Evolutionary conservation across 805 yeast species (phyloP).

Genomic region (Tetrapisispora fleetii): DNA sequence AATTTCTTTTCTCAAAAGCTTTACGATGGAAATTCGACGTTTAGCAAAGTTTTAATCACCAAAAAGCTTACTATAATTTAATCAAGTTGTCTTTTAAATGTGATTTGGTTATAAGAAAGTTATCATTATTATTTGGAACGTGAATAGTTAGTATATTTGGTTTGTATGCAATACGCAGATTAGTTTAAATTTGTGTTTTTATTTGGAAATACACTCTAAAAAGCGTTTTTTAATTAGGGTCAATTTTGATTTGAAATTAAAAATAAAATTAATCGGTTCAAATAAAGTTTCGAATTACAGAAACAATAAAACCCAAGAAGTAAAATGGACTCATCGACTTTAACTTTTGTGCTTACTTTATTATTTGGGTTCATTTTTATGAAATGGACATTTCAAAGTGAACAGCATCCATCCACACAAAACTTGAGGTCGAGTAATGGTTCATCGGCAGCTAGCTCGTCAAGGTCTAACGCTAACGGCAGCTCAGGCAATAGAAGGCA

Average conservation of each 20-base stretch:
- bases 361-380: constrained; percentile 47
- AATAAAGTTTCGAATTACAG: neutral
- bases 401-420: constrained; percentile 35
- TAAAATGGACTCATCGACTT: constrained; percentile 5
- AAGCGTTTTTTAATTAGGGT: too few relatives aligned
- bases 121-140: too few relatives aligned
- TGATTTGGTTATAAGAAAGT: too few relatives aligned
- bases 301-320: too few relatives aligned
- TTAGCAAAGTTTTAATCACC: neutral
- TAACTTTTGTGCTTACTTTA: constrained; percentile 7
- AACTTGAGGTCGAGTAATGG: neutral
- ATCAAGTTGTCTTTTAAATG: too few relatives aligned
- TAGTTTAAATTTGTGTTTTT: too few relatives aligned
- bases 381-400: constrained; percentile 57
- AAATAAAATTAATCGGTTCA: neutral
- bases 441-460: constrained; percentile 1
- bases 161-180: too few relatives aligned
- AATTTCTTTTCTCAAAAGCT: too few relatives aligned
- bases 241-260: too few relatives aligned
- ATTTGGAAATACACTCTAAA: too few relatives aligned
- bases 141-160: too few relatives aligned
- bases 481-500: neutral
- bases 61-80: too few relatives aligned
- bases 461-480: constrained; percentile 3
- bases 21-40: neutral